A percentile compares a stretch with the other conserved stretches of the same genome.
These are phyloP conservation scores for Aspergillus arachidicola DNA, from an alignment of 2,329 filamentous ascomycete species.

Conservation along the genomic window DNA sequence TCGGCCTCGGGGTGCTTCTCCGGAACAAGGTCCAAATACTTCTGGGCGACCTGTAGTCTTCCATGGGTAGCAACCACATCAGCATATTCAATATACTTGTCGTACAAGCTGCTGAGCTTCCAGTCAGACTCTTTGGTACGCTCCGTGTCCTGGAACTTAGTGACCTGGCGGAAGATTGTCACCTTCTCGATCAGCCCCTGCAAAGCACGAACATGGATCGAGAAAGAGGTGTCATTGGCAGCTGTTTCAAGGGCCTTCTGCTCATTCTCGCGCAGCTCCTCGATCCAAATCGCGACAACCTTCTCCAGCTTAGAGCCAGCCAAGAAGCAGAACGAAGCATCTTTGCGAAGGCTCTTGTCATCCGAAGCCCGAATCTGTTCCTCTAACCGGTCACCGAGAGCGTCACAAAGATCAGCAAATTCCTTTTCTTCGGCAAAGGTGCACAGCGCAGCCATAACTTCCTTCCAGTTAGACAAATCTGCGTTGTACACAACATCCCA, in stretches of 20 bases:
- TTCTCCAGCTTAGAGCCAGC: slow-evolving; percentile 97
- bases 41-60: slow-evolving; percentile 81
- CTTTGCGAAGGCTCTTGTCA: slow-evolving; percentile 66
- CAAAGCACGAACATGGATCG: slow-evolving; percentile 82
- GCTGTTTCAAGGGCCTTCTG: slow-evolving; percentile 70
- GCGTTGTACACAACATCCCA: slow-evolving; percentile 99
- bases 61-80: slow-evolving; percentile 92
- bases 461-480: slow-evolving; percentile 90
- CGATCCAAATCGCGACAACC: slow-evolving; percentile 91
- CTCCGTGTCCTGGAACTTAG: slow-evolving; percentile 84
- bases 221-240: slow-evolving; percentile 78
- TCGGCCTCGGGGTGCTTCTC: slow-evolving; percentile 82
- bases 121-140: slow-evolving; percentile 72
- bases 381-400: slow-evolving; percentile 85
- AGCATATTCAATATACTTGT: slow-evolving; percentile 95
- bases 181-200: slow-evolving; percentile 98
- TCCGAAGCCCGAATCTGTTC: slow-evolving; percentile 64
- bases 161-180: slow-evolving; percentile 91
- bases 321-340: slow-evolving; percentile 95
- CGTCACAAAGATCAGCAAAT: slow-evolving; percentile 93
- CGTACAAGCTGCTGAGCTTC: slow-evolving; percentile 86
- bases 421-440: slow-evolving; percentile 90
- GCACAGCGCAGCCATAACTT: slow-evolving; percentile 93
- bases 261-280: slow-evolving; percentile 84
- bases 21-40: slow-evolving; percentile 87